Evolutionary conservation across 306 rosid genomes (phyloP), one percentile per base, ranked within the genome.

Genomic region (Hippophae rhamnoides): DNA sequence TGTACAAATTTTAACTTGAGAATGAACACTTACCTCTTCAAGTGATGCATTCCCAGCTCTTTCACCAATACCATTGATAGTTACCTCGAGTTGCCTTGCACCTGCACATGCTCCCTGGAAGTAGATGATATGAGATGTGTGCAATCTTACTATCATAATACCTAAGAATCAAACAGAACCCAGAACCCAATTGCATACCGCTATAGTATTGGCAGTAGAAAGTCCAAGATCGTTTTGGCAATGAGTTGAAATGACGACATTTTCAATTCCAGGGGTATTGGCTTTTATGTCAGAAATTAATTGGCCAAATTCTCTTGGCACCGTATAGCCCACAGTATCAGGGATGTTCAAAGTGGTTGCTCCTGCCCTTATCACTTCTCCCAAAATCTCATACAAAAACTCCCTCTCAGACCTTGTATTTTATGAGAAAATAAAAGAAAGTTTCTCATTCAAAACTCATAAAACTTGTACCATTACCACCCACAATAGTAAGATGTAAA

Each of bases 141-240:
- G 23, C 52, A 7, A 58, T 41, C 40, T 5, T 25, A 25, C 7
- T 1, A 50, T 45, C 43, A 56, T 9, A 41, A 18, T n/a, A 5
- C 52, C 45, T 5, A 46, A 7, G 26, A 11, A 43, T 14, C 2
- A 46, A 41, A 3, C 25, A 60, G 3, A 41, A 23, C 11, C 13
- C 56, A 47, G 48, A 56, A 64, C 58, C n/a, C 47, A 47, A 66
- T 26, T 56, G n/a, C 52, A 69, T 79, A 93, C 99, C 80, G 78
- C 78, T 54, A 93, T 42, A 52, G 99, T 93, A 73, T 93, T 93
- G 54, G 99, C 94, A 23, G 97, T 84, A 51, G 99, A 69, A 47
- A 84, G 97, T 53, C 99, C 99, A 67, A 93, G 96, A 82, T 93
- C 99, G 64, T 93, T 88, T 71, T 93, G 99, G 69, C 99, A 93